Evolutionary conservation across 202 grass and related monocot species (phyloP).

Genomic region (Bolboschoenoplectus hybrid): DNA sequence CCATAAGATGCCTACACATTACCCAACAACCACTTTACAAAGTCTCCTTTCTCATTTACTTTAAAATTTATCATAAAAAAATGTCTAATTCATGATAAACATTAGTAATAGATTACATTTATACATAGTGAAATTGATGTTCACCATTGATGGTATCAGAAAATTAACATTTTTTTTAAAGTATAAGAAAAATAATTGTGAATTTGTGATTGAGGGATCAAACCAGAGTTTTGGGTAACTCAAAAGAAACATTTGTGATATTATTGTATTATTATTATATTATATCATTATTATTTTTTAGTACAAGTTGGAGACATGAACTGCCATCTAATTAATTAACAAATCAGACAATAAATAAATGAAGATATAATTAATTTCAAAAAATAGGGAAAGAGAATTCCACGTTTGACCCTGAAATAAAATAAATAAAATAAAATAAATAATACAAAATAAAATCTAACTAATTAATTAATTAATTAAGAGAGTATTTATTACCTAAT

Average conservation of each 20-base stretch:
- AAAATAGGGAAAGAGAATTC: neutral
- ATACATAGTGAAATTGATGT: neutral
- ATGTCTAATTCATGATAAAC: neutral
- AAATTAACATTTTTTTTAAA: neutral
- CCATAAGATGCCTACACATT: neutral
- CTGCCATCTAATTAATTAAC: conserved; percentile 1
- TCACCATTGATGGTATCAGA: neutral
- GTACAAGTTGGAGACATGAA: conserved; percentile 20
- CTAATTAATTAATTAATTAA: conserved; percentile 17
- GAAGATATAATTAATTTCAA: neutral
- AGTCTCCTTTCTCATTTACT: neutral
- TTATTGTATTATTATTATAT: neutral
- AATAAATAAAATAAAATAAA: neutral
- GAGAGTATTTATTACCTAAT: conserved; percentile 12
- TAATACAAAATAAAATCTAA: neutral
- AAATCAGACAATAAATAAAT: neutral
- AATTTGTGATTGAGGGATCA: neutral
- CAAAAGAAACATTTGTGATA: neutral
- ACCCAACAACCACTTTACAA: conserved; percentile 1
- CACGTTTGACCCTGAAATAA: neutral
- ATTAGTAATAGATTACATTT: neutral
- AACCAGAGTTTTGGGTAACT: neutral
- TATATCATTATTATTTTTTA: neutral
- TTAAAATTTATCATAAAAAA: neutral
- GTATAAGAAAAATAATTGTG: neutral